These are phyloP conservation scores for Leishmania turanica DNA, from an alignment of 208 protist species.

Conservation along the genomic window DNA sequence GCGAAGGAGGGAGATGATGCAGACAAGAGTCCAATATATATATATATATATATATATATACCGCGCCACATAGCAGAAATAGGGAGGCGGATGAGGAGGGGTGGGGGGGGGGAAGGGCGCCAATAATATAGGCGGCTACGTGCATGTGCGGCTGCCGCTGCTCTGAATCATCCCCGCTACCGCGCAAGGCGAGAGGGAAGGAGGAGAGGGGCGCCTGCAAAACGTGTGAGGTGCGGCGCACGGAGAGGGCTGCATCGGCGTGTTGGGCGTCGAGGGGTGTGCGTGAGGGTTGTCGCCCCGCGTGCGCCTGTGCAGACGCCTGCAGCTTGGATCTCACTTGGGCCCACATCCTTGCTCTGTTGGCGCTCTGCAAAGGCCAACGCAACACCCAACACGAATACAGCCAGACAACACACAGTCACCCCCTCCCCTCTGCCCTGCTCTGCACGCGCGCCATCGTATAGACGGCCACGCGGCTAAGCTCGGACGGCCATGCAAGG, in stretches of 20 bases:
- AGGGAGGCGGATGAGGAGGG: neutral
- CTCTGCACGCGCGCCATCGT: neutral
- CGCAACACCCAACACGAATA: neutral
- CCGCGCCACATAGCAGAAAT: neutral
- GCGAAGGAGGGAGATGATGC: neutral
- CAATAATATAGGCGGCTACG: neutral
- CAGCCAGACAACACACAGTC: neutral
- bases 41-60: neutral
- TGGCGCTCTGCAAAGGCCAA: neutral
- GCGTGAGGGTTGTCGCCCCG: neutral
- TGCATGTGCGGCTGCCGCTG: neutral
- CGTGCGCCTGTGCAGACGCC: neutral
- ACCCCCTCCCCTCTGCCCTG: neutral
- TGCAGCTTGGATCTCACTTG: neutral
- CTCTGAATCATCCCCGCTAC: neutral
- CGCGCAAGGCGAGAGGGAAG: neutral
- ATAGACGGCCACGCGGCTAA: neutral
- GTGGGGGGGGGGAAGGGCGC: no score
- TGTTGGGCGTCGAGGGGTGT: neutral
- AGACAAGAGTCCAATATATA: no score
- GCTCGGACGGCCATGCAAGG: neutral
- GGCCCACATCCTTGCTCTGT: neutral
- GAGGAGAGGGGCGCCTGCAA: neutral
- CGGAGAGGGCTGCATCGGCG: neutral
- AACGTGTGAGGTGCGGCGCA: constrained; percentile 4